These are phyloP conservation scores for Colletotrichum tamarilloi DNA, from an alignment of 2,329 filamentous ascomycete species.

Conservation along the genomic window DNA sequence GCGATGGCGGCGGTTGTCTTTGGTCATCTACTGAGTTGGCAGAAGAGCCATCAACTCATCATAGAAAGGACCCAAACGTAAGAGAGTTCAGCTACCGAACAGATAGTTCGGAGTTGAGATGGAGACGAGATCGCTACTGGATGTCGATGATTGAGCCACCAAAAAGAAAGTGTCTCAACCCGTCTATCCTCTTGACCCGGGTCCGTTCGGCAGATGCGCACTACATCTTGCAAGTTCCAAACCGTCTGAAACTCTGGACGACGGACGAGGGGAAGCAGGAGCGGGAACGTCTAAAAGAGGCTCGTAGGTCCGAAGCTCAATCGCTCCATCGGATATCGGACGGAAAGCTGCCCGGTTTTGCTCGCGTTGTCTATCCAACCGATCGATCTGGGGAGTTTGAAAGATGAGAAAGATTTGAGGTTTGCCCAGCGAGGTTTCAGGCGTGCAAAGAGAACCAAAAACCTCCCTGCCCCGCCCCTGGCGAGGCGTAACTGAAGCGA, in stretches of 20 bases:
- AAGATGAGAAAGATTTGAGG: not conserved
- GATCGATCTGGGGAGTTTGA: constrained; percentile 8
- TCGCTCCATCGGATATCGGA: not conserved
- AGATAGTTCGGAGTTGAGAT: not conserved
- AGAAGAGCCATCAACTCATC: not conserved
- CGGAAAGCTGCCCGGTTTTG: not conserved
- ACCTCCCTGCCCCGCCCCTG: not conserved
- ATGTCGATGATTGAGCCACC: not conserved
- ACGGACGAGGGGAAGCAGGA: not conserved
- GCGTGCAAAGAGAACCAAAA: not conserved
- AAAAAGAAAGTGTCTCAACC: not conserved
- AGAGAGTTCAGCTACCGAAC: not conserved
- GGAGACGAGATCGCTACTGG: not conserved
- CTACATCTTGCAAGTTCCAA: no score
- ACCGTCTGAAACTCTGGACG: not conserved
- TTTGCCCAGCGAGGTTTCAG: constrained; percentile 3
- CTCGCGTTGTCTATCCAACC: constrained; percentile 25
- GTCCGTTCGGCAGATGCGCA: not conserved
- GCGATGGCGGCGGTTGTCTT: not conserved
- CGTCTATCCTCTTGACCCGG: not conserved
- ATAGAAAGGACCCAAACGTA: not conserved
- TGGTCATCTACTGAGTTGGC: not conserved
- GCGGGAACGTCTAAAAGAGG: not conserved
- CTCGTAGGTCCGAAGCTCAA: not conserved
- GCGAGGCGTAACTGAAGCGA: constrained; percentile 4